Evolutionary conservation across 2,329 filamentous ascomycete genomes (phyloP).

Genomic region (Calycina herbarum): DNA sequence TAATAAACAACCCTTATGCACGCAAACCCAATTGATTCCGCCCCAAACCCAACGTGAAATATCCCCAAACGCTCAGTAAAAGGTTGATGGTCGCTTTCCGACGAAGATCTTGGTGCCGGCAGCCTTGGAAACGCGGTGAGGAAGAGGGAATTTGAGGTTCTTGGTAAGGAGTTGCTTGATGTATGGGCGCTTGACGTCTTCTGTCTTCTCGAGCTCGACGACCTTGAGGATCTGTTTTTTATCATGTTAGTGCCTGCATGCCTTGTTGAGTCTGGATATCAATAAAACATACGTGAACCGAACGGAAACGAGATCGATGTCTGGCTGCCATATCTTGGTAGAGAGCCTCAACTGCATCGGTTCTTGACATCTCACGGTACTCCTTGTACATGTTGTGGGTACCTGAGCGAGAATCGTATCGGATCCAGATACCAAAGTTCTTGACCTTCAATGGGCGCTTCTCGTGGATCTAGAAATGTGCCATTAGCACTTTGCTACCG

Average conservation of each 20-base stretch:
- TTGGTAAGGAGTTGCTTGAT: slow-evolving; percentile 98
- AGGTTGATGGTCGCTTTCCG: slow-evolving; percentile 91
- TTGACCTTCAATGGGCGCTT: slow-evolving; percentile 99
- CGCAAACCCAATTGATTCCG: slow-evolving; percentile 34
- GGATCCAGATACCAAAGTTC: slow-evolving; percentile 99
- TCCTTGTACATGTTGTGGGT: slow-evolving; percentile 99
- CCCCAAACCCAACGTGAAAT: slow-evolving; percentile 28
- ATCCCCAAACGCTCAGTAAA: slow-evolving; percentile 62
- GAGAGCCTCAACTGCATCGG: slow-evolving; percentile 91
- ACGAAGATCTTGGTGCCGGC: slow-evolving; percentile 88
- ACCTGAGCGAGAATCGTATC: slow-evolving; percentile 98
- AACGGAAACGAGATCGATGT: slow-evolving; percentile 97
- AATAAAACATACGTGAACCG: slow-evolving; percentile 81
- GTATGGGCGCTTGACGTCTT: slow-evolving; percentile 96
- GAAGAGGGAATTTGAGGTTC: slow-evolving; percentile 96
- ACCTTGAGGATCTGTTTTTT: slow-evolving; percentile 86
- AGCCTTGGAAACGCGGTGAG: slow-evolving; percentile 88
- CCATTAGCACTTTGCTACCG: slow-evolving; percentile 22
- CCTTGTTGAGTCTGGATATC: neutral
- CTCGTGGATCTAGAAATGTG: slow-evolving; percentile 75
- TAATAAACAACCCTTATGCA: slow-evolving; percentile 40
- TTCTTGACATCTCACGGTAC: slow-evolving; percentile 98
- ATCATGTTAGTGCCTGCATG: slow-evolving; percentile 15
- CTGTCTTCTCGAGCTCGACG: slow-evolving; percentile 91
- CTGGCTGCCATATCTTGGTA: slow-evolving; percentile 99